phyloP scores from a whole-genome alignment of 1,139 yeast genomes.

The Candida buenavistaensis region DNA sequence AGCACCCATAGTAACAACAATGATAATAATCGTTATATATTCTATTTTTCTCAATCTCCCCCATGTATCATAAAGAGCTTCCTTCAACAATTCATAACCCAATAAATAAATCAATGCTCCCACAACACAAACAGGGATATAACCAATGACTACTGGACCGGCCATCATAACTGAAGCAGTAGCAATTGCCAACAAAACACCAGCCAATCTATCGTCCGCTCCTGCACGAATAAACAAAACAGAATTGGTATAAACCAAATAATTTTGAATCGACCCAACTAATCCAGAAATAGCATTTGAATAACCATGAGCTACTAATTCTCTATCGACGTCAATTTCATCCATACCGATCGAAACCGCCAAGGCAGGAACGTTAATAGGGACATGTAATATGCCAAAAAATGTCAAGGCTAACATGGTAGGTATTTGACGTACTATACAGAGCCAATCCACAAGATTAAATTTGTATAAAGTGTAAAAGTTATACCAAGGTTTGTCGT shows the following conservation, averaged over 20 bases:
- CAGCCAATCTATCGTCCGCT: conserved; percentile 86
- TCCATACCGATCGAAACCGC: conserved; percentile 90
- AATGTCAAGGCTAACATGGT: conserved; percentile 95
- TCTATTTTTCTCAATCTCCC: conserved; percentile 77
- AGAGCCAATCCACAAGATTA: conserved; percentile 67
- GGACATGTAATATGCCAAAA: conserved; percentile 93
- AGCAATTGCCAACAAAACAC: conserved; percentile 78
- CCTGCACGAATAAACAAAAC: conserved; percentile 91
- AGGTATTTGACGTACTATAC: conserved; percentile 71
- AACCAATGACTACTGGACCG: conserved; percentile 93
- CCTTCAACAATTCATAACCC: conserved; percentile 87
- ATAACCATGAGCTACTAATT: conserved; percentile 90
- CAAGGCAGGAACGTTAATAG: conserved; percentile 94
- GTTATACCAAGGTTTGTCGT: conserved; percentile 82
- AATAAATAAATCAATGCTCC: conserved; percentile 86
- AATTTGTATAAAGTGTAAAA: conserved; percentile 77
- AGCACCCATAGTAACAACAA: conserved; percentile 91
- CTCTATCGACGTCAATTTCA: conserved; percentile 86
- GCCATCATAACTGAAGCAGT: conserved; percentile 78
- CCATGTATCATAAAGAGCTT: conserved; percentile 81
- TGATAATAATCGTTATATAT: conserved; percentile 77
- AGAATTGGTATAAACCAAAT: conserved; percentile 91
- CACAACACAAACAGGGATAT: conserved; percentile 92
- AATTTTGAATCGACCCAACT: conserved; percentile 87
- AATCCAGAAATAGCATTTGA: conserved; percentile 87